These are phyloP conservation scores for Sporisorium reilianum DNA, from an alignment of 1,284 basidiomycete species.

Conservation along the genomic window DNA sequence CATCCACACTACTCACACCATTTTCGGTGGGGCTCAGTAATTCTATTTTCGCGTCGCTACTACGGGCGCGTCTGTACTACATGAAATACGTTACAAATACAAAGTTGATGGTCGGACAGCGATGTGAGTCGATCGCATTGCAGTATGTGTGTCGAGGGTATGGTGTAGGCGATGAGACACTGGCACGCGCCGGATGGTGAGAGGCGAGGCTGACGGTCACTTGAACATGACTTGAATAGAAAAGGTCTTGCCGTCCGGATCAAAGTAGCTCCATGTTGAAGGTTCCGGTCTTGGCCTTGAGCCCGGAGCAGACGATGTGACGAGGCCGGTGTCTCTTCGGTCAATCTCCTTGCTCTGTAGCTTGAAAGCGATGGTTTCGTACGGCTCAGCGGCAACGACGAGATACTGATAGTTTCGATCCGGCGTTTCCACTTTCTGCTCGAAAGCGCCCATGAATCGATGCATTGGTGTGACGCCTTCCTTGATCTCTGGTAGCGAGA, in stretches of 20 bases:
- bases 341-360: slow-evolving; percentile 98
- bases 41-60: too few species aligned
- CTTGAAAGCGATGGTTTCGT: slow-evolving; percentile 98
- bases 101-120: slow-evolving; percentile 4
- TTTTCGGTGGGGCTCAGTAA: too few species aligned
- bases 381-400: slow-evolving; percentile 97
- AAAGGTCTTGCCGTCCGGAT: slow-evolving; percentile 62
- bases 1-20: too few species aligned
- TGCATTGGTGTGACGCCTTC: slow-evolving; percentile 84
- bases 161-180: neutral
- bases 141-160: slow-evolving; percentile 9
- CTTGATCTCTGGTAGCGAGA: slow-evolving; percentile 90
- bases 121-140: neutral
- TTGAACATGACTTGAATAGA: slow-evolving; percentile 64
- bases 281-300: slow-evolving; percentile 56
- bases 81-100: slow-evolving; percentile 36
- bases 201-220: neutral
- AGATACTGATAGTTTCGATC: slow-evolving; percentile 97
- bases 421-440: slow-evolving; percentile 93
- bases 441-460: slow-evolving; percentile 98
- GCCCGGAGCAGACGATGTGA: slow-evolving; percentile 41
- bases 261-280: slow-evolving; percentile 64
- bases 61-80: too few species aligned
- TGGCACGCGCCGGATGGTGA: neutral
- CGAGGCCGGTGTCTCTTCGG: slow-evolving; percentile 65